Evolutionary conservation across 2,329 filamentous ascomycete species (phyloP).

Genomic region (Elsinoe perseae): DNA sequence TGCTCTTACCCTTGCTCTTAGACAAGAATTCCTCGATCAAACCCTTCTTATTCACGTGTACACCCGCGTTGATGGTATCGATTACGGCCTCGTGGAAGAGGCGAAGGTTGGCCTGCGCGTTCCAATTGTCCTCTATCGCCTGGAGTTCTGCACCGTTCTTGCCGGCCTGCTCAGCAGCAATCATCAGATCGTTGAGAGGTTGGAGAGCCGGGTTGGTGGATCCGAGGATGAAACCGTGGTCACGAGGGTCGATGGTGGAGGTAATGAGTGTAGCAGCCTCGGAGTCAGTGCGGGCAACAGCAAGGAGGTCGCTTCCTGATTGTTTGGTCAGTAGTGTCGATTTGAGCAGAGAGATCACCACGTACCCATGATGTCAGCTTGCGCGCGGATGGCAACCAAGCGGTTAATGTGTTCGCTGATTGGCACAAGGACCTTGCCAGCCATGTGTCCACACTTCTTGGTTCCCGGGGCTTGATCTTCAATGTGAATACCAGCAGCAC

Average conservation of each 20-base stretch:
- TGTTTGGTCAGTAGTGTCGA: not conserved
- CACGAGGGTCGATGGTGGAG: constrained; percentile 88
- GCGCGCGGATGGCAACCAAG: constrained; percentile 88
- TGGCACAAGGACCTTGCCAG: constrained; percentile 93
- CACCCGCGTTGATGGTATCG: constrained; percentile 66
- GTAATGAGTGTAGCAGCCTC: constrained; percentile 97
- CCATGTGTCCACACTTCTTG: constrained; percentile 99
- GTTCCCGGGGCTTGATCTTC: constrained; percentile 97
- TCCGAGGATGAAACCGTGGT: constrained; percentile 89
- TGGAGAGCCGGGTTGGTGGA: constrained; percentile 76
- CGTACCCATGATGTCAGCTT: constrained; percentile 95
- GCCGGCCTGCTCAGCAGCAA: constrained; percentile 70
- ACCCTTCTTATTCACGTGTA: constrained; percentile 59
- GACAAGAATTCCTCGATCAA: constrained; percentile 60
- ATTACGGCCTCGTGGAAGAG: constrained; percentile 86
- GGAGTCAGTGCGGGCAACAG: constrained; percentile 89
- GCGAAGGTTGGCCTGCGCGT: constrained; percentile 67
- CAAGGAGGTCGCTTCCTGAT: constrained; percentile 70
- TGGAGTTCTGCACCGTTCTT: constrained; percentile 77
- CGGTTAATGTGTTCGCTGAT: constrained; percentile 98
- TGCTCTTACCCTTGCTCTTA: constrained; percentile 73
- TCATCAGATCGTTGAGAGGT: constrained; percentile 85
- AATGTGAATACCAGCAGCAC: constrained; percentile 95
- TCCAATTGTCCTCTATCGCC: constrained; percentile 87
- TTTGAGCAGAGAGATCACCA: not conserved